These are phyloP conservation scores for Crithidia brevicula DNA, from an alignment of 208 protist species.

Conservation along the genomic window DNA sequence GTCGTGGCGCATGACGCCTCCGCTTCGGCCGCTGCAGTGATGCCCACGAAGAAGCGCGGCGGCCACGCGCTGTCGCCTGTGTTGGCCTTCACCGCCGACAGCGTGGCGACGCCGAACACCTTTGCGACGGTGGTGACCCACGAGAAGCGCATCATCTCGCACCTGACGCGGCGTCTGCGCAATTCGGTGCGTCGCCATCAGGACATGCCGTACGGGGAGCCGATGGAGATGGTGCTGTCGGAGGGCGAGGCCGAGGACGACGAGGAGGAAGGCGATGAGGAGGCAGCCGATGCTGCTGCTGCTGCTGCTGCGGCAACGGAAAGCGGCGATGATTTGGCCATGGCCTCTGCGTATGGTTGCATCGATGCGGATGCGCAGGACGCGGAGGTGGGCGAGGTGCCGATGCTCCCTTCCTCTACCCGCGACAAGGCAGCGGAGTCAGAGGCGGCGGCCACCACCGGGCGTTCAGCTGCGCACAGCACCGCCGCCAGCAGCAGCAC, in stretches of 20 bases:
- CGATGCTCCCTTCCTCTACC: slow-evolving; percentile 38
- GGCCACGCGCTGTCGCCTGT: slow-evolving; percentile 13
- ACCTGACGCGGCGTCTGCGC: slow-evolving; percentile 27
- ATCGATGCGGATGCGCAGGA: neutral
- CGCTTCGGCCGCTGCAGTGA: neutral
- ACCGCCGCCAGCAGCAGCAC: slow-evolving; percentile 1
- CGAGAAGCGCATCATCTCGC: slow-evolving; percentile 32
- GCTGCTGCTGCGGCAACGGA: neutral
- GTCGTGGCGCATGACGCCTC: neutral
- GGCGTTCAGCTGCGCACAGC: neutral
- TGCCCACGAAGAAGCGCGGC: neutral
- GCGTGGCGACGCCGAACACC: slow-evolving; percentile 68
- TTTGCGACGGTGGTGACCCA: slow-evolving; percentile 57
- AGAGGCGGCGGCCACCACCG: slow-evolving; percentile 3
- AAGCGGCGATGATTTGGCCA: neutral
- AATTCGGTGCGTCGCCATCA: slow-evolving; percentile 18
- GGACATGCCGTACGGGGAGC: slow-evolving; percentile 28
- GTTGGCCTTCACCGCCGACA: slow-evolving; percentile 54
- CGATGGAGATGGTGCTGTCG: slow-evolving; percentile 28
- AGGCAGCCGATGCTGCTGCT: neutral
- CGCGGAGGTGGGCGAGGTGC: slow-evolving; percentile 10
- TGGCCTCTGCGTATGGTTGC: neutral
- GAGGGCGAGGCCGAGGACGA: slow-evolving; percentile 11
- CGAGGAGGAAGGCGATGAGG: slow-evolving; percentile 1
- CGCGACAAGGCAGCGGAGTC: slow-evolving; percentile 24